Evolutionary conservation across 2,329 filamentous ascomycete genomes (phyloP), one percentile per base, ranked within the genome.

Genomic region (Blastomyces parvus): DNA sequence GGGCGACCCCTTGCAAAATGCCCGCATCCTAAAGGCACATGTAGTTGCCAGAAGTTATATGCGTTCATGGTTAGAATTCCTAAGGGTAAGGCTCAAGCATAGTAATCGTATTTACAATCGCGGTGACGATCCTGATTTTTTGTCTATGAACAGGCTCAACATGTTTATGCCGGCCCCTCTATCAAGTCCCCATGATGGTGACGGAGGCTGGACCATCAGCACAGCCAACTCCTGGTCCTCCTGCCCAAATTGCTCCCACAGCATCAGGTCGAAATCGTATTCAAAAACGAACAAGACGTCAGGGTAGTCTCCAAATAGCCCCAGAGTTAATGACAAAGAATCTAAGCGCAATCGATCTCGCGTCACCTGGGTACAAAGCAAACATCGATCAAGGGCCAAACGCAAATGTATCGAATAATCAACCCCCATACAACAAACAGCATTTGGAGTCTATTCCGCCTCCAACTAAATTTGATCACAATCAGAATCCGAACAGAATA

Each of bases 1-100:
- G 79, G 79, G 14, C 74, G 79, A 22, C 79, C 79, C 22, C 72
- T 80, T 27, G 75, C 77, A 40, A 79, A 78, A 68, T 81, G 79
- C 56, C 77, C 78, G 33, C 79, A 81, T 69, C 74, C 75, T 3
- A 76, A 77, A 65, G 73, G 74, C 25, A 72, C 71, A 5, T 79
- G 77, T 65, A 75, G 73, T 61, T 79, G 77, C 62, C 70, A 76
- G 64, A 76, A 75, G 66, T 67, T 73, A 17, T 77, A 73, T 67
- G 76, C 76, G 5, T 73, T 80, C 56, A 79, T 80, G 78, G 72
- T 79, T 48, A 72, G 74, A 58, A 77, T 79, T 44, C 75, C 76
- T 1, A 78, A 77, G 71, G 76, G 77, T 79, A 63, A 63, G 70
- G 63, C 48, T 27, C 25, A 59, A 46, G 17, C 22, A 58, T 19